A percentile compares a stretch with the other conserved stretches of the same genome.
phyloP scores from a whole-genome alignment of 805 yeast species.

The Starmerella bacillaris region DNA sequence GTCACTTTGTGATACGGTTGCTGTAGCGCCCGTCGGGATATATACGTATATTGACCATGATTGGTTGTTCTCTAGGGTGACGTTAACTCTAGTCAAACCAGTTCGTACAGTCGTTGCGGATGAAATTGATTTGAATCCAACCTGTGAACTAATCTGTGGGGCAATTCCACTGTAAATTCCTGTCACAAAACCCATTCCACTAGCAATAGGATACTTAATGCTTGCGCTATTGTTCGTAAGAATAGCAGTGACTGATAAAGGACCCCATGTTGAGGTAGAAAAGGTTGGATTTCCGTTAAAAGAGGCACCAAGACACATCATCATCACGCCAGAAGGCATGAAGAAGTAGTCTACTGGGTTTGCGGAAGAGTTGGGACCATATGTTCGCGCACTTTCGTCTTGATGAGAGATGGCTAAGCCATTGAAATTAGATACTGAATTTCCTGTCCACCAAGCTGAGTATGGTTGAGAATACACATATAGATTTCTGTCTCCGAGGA shows the following conservation, averaged over 20 bases:
- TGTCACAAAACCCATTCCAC: conserved; percentile 72
- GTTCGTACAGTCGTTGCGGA: conserved; percentile 21
- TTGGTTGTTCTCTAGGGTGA: conserved; percentile 25
- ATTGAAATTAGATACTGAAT: conserved; percentile 24
- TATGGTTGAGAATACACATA: conserved; percentile 55
- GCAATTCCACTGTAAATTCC: conserved; percentile 37
- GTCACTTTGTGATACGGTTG: conserved; percentile 22
- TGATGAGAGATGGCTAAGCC: conserved; percentile 53
- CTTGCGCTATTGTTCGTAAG: conserved; percentile 11
- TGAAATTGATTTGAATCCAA: conserved; percentile 29
- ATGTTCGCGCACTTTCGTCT: conserved; percentile 27
- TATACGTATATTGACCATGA: conserved; percentile 35
- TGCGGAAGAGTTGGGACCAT: conserved; percentile 30
- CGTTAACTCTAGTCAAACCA: conserved; percentile 24
- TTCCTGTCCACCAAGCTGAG: conserved; percentile 36
- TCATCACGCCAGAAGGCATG: conserved; percentile 40
- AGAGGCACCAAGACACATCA: conserved; percentile 38
- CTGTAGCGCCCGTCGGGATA: conserved; percentile 25
- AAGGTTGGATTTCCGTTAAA: conserved; percentile 31
- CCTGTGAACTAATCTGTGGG: conserved; percentile 30
- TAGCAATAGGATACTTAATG: conserved; percentile 46
- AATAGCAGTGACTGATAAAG: conserved; percentile 15
- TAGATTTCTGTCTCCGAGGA: conserved; percentile 36
- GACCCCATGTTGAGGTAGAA: conserved; percentile 24
- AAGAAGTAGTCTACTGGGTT: conserved; percentile 29